phyloP scores from a whole-genome alignment of 108 stramenopile species.

The Aurantiochytrium sp. region DNA sequence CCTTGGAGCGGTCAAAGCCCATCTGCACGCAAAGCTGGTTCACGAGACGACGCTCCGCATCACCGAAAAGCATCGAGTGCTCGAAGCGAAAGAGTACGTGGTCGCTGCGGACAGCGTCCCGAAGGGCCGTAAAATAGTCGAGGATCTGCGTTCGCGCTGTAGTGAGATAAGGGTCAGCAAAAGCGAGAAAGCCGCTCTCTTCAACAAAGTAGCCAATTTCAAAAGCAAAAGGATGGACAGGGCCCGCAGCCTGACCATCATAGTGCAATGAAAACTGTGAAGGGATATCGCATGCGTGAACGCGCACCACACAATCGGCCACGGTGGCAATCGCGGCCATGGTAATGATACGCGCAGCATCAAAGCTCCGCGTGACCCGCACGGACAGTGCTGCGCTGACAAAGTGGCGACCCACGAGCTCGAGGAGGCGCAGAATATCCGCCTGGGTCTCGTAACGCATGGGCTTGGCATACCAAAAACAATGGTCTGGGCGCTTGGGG shows the following conservation, averaged over 20 bases:
- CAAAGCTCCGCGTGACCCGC: conserved; percentile 84
- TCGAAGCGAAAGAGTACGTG: neutral
- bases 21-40: conserved; percentile 11
- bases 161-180: conserved; percentile 75
- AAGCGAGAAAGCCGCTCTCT: conserved; percentile 79
- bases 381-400: conserved; percentile 77
- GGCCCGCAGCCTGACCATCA: conserved; percentile 84
- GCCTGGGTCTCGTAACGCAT: conserved; percentile 78
- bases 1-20: neutral
- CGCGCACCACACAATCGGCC: conserved; percentile 86
- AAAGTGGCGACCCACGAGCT: conserved; percentile 39
- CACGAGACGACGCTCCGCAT: neutral
- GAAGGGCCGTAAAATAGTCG: conserved; percentile 70
- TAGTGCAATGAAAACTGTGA: conserved; percentile 88
- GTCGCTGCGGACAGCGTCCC: neutral
- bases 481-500: conserved; percentile 61
- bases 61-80: neutral
- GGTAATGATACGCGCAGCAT: conserved; percentile 83
- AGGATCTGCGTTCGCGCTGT: conserved; percentile 75
- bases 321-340: conserved; percentile 90
- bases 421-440: conserved; percentile 40
- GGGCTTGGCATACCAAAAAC: conserved; percentile 80
- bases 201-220: conserved; percentile 89
- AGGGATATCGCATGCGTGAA: conserved; percentile 83
- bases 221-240: conserved; percentile 86